Evolutionary conservation across 1,284 basidiomycete species (phyloP).

Genomic region (Puccinia polysora): DNA sequence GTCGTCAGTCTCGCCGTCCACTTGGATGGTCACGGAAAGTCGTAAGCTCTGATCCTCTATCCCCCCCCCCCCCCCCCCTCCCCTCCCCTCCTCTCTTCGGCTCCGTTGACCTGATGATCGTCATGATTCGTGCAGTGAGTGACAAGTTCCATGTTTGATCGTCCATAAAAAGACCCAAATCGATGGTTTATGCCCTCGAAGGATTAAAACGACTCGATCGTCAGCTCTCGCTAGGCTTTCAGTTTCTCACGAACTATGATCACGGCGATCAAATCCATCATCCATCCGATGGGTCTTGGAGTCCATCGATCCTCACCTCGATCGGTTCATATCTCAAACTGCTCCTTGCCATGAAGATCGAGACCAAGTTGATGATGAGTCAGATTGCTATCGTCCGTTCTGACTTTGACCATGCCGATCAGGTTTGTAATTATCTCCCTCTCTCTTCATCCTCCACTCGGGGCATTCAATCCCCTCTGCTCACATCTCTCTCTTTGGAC

Average conservation of each 20-base stretch:
- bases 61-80: background rate
- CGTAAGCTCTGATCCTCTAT: background rate
- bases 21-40: slow-evolving; percentile 35
- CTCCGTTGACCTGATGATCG: background rate
- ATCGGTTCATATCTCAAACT: background rate
- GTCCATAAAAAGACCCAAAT: slow-evolving; percentile 8
- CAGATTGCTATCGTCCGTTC: slow-evolving; percentile 25
- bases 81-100: background rate
- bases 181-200: slow-evolving; percentile 1
- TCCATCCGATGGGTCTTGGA: background rate
- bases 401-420: slow-evolving; percentile 12
- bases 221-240: background rate
- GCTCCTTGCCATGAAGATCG: slow-evolving; percentile 8
- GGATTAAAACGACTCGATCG: slow-evolving; percentile 14
- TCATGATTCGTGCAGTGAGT: background rate
- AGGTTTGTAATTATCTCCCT: background rate
- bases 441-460: background rate
- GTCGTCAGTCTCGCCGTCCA: slow-evolving; percentile 20
- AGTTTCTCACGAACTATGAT: background rate
- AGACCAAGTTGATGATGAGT: slow-evolving; percentile 5
- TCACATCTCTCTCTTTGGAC: background rate
- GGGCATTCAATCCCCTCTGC: background rate
- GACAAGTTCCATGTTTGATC: background rate
- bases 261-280: background rate
- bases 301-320: background rate